Evolutionary conservation across 2,329 filamentous ascomycete species (phyloP), one percentile per base, ranked within the genome.

Genomic region (Cladosporium sphaerospermum): DNA sequence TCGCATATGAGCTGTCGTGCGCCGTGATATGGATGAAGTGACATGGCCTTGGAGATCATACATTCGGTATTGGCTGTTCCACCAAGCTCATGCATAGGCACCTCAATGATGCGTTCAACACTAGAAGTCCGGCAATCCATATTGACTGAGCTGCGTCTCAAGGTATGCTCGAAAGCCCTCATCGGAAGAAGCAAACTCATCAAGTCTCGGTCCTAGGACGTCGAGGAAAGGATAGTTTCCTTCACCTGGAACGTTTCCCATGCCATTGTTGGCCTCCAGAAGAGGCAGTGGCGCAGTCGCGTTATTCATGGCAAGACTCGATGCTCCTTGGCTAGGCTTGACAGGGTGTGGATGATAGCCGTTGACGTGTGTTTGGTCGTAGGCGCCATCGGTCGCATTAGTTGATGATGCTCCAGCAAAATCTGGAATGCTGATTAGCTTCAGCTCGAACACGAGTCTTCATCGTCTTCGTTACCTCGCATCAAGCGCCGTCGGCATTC

Each of bases 131-230:
- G 40, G 32, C 23, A 51, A 43, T 6, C 42, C 48, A n/a, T 51
- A 43, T 43, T 51, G 48, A 11, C 39, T 32, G 11, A 51, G 48
- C n/a, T 51, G 48, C 1, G 48, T 19, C 48, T 51, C 40, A 9
- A 51, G n/a, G n/a, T 51, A 51, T 19, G 40, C 32, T 13, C 48
- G 48, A 19, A 51, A 51, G 7, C 40, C 48, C 43, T 51, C 48
- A 3, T 51, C 48, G 2, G 48, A 31, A 33, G 48, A 43, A 9
- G 39, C 23, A 16, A 51, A 51, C 19, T 51, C 48, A 31, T 51
- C 48, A n/a, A 51, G 31, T 28, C 39, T 51, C 4, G 48, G 19
- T 4, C 32, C 48, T 4, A 51, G 31, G 2, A 40, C 16, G 18
- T 51, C 48, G 13, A 51, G 40, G 32, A 51, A 51, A 6, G 48